Percentiles rank a stretch among this genome's conserved stretches.
These are phyloP conservation scores for Suillus luteus DNA, from an alignment of 768 basidiomycete species.

Conservation along the genomic window DNA sequence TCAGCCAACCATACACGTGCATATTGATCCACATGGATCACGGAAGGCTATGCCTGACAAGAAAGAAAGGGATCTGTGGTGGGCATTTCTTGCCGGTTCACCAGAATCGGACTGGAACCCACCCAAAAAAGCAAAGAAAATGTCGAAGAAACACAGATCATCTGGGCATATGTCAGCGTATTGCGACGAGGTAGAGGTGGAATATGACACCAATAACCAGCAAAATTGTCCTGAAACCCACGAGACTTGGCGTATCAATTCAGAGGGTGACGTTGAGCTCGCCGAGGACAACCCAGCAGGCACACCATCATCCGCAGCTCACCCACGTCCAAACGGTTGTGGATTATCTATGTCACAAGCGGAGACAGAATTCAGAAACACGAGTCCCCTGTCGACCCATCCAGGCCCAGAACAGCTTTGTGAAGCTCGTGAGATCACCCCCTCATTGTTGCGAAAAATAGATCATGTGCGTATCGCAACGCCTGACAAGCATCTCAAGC, in stretches of 20 bases:
- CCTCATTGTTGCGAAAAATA: conserved; percentile 55
- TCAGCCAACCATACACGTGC: conserved; percentile 54
- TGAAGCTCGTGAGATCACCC: conserved; percentile 57
- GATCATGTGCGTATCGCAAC: conserved; percentile 57
- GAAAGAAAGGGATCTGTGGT: conserved; percentile 77
- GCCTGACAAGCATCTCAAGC: conserved; percentile 5
- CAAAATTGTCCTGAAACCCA: conserved; percentile 9
- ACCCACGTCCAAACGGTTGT: conserved; percentile 31
- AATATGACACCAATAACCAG: conserved; percentile 6
- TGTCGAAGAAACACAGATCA: conserved; percentile 16
- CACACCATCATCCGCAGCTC: conserved; percentile 43
- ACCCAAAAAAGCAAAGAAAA: conserved; percentile 39
- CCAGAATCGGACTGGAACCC: conserved; percentile 71
- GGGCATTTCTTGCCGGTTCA: conserved; percentile 71
- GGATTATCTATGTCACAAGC: neutral
- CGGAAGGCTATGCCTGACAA: conserved; percentile 61
- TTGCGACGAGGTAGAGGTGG: conserved; percentile 28
- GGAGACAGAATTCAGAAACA: neutral
- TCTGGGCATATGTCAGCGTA: conserved; percentile 39
- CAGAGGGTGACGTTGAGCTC: conserved; percentile 47
- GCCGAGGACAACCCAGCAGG: conserved; percentile 37
- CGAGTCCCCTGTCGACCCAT: too few species aligned
- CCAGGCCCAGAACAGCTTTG: neutral
- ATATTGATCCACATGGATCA: conserved; percentile 12
- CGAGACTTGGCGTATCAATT: conserved; percentile 38